Percentiles rank a stretch among this genome's conserved stretches.
Evolutionary conservation across 352 stramenopile species (phyloP).

Genomic region (Phytophthora citrophthora): DNA sequence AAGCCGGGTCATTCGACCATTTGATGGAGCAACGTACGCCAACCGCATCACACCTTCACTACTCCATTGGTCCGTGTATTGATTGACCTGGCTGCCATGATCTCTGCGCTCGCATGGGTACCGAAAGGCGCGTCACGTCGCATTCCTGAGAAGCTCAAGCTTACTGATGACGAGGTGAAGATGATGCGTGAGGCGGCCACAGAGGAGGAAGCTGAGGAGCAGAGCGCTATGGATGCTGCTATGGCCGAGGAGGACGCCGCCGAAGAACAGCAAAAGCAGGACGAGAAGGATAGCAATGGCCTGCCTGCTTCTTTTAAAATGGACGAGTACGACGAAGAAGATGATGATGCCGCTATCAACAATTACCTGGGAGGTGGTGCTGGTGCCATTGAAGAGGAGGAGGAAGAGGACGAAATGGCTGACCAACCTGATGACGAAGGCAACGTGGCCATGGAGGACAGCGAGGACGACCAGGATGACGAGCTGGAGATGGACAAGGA

Average conservation of each 20-base stretch:
- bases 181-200: constrained; percentile 82
- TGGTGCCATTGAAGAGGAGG: constrained; percentile 49
- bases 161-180: constrained; percentile 81
- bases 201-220: constrained; percentile 76
- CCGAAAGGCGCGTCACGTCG: constrained; percentile 51
- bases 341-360: constrained; percentile 82
- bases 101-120: constrained; percentile 42
- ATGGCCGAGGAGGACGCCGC: constrained; percentile 58
- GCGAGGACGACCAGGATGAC: constrained; percentile 70
- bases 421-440: constrained; percentile 45
- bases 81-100: constrained; percentile 20
- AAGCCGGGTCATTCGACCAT: background rate
- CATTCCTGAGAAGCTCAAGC: constrained; percentile 85
- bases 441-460: constrained; percentile 61
- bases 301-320: constrained; percentile 83
- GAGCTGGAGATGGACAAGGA: constrained; percentile 85
- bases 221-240: constrained; percentile 56
- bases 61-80: constrained; percentile 18
- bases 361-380: constrained; percentile 66
- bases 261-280: constrained; percentile 18
- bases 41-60: constrained; percentile 6
- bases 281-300: constrained; percentile 51
- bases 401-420: constrained; percentile 32
- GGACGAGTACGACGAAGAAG: constrained; percentile 90
- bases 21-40: constrained; percentile 11